Conservation (phyloP, 139 green algal species). For the Ettlia oleoabundans region DNA sequence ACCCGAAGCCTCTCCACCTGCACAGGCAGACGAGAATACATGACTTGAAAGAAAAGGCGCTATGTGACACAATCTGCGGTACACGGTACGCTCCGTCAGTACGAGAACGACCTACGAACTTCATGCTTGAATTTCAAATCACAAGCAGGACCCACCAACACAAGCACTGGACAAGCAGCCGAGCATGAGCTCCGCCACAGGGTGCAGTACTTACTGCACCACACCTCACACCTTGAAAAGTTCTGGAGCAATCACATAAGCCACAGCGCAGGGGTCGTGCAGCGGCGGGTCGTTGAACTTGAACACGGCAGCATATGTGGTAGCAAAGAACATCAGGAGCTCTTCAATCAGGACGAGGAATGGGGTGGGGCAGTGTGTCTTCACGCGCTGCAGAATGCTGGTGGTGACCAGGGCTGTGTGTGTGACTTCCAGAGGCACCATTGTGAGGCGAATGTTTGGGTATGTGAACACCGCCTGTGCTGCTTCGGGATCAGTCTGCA, state of each 20-base stretch:
- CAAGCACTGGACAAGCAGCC: too few species aligned
- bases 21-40: too few species aligned
- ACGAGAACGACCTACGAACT: too few species aligned
- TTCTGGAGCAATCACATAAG: conserved; percentile 75
- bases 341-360: conserved; percentile 66
- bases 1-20: conserved; percentile 69
- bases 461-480: conserved; percentile 87
- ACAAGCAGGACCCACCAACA: too few species aligned
- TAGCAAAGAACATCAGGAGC: conserved; percentile 77
- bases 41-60: too few species aligned
- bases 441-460: conserved; percentile 76
- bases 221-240: conserved; percentile 79
- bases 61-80: too few species aligned
- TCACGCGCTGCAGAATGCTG: conserved; percentile 67
- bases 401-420: conserved; percentile 89
- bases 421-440: conserved; percentile 92
- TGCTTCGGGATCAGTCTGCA: conserved; percentile 88
- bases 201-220: too few species aligned
- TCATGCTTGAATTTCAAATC: too few species aligned
- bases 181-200: too few species aligned
- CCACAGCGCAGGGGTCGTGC: conserved; percentile 94
- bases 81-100: too few species aligned
- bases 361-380: not conserved
- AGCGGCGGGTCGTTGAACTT: conserved; percentile 86
- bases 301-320: conserved; percentile 77